phyloP scores from a whole-genome alignment of 805 yeast genomes.

The Metschnikowia kunwiensis region DNA sequence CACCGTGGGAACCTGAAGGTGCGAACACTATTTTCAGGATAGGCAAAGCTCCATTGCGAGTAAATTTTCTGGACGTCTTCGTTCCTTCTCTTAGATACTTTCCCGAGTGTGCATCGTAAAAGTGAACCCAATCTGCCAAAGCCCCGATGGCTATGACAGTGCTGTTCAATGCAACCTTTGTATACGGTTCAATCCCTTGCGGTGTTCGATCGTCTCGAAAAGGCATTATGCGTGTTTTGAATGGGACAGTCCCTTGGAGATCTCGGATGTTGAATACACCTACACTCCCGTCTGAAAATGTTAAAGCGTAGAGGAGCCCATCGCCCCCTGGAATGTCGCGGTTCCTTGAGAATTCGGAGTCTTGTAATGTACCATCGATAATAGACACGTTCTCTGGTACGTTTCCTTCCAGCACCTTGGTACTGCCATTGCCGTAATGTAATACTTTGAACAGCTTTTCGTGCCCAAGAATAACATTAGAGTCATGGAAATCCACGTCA shows the following conservation, averaged over 20 bases:
- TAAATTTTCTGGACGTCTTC: slow-evolving; percentile 15
- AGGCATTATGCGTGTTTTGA: slow-evolving; percentile 17
- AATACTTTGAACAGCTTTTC: slow-evolving; percentile 22
- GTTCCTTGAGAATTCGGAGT: slow-evolving; percentile 16
- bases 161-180: slow-evolving; percentile 34
- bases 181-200: slow-evolving; percentile 23
- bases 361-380: slow-evolving; percentile 16
- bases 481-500: slow-evolving; percentile 35
- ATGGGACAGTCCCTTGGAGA: slow-evolving; percentile 8
- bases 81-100: slow-evolving; percentile 18
- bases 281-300: slow-evolving; percentile 40
- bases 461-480: slow-evolving; percentile 26
- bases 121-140: slow-evolving; percentile 19
- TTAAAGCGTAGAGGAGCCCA: slow-evolving; percentile 37
- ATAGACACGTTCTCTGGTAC: slow-evolving; percentile 18
- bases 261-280: slow-evolving; percentile 43
- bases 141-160: slow-evolving; percentile 26
- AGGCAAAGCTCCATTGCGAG: slow-evolving; percentile 14
- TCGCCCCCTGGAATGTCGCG: slow-evolving; percentile 35
- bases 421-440: slow-evolving; percentile 15
- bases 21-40: slow-evolving; percentile 17
- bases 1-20: slow-evolving; percentile 16
- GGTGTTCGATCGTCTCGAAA: slow-evolving; percentile 19
- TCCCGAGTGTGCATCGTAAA: slow-evolving; percentile 21
- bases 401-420: slow-evolving; percentile 3